phyloP scores from a whole-genome alignment of 495 filamentous ascomycete genomes.

The Penicillium egyptiacum region DNA sequence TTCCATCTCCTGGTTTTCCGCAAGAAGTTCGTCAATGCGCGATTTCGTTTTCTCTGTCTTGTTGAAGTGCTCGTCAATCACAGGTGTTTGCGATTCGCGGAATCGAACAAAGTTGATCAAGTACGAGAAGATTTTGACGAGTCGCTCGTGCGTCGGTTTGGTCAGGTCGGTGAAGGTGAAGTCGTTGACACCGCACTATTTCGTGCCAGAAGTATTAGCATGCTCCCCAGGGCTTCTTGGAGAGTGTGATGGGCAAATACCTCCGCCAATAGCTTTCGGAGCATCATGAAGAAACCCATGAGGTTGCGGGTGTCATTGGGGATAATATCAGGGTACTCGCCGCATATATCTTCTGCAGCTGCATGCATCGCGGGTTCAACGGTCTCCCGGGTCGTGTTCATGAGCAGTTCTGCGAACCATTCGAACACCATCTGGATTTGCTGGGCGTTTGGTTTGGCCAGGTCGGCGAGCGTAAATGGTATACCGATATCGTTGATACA shows the following conservation, averaged over 20 bases:
- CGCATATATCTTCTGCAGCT: constrained; percentile 80
- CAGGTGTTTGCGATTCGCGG: constrained; percentile 79
- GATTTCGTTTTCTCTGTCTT: constrained; percentile 80
- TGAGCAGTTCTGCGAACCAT: constrained; percentile 91
- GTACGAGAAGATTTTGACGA: constrained; percentile 91
- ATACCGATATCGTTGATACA: constrained; percentile 97
- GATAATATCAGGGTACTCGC: constrained; percentile 77
- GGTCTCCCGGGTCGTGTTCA: constrained; percentile 85
- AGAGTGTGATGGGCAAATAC: constrained; percentile 27
- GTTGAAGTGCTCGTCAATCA: constrained; percentile 91
- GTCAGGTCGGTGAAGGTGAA: constrained; percentile 90
- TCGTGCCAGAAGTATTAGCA: constrained; percentile 7
- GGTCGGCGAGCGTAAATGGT: constrained; percentile 79
- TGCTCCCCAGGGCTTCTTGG: not conserved
- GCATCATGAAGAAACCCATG: constrained; percentile 85
- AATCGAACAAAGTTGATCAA: constrained; percentile 98
- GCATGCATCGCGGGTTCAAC: constrained; percentile 94
- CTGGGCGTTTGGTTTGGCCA: constrained; percentile 88
- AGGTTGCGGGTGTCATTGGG: constrained; percentile 84
- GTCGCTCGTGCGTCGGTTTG: constrained; percentile 80
- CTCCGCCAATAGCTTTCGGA: constrained; percentile 74
- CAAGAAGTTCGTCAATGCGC: constrained; percentile 80
- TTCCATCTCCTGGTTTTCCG: constrained; percentile 85
- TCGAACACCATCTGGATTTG: constrained; percentile 96
- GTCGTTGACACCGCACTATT: constrained; percentile 80